phyloP scores from a whole-genome alignment of 78 protist genomes.

The Speleostelium caveatum region DNA sequence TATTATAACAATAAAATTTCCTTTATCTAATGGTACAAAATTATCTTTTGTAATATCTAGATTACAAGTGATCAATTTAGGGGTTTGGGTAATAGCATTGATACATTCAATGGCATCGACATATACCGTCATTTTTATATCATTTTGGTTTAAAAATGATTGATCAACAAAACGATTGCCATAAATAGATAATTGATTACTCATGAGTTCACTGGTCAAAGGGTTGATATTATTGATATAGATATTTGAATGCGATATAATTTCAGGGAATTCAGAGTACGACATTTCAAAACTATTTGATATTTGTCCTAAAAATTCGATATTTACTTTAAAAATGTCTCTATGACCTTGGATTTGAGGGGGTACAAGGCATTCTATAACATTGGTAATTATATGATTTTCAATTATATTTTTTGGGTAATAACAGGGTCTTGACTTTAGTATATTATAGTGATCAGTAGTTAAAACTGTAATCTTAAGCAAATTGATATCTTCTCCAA shows the following conservation, averaged over 20 bases:
- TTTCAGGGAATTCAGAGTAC: background rate
- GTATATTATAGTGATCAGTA: background rate
- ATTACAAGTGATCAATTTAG: background rate
- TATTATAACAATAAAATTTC: too few species aligned
- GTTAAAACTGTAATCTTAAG: background rate
- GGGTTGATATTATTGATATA: background rate
- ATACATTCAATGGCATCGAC: background rate
- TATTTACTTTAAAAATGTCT: background rate
- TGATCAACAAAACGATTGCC: background rate
- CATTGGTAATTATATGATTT: background rate
- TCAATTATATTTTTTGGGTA: background rate
- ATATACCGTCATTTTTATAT: too few species aligned
- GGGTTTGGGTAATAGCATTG: background rate
- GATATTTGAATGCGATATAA: background rate
- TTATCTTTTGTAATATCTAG: background rate
- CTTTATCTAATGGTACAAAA: too few species aligned
- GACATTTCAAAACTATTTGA: background rate
- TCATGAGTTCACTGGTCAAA: background rate
- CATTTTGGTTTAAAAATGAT: background rate
- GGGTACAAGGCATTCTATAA: background rate
- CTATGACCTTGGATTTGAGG: background rate
- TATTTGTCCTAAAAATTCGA: background rate
- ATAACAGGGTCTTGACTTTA: background rate
- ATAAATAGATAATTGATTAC: background rate
- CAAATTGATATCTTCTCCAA: background rate